phyloP scores from a whole-genome alignment of 495 filamentous ascomycete genomes.

The Trichoderma parareesei region DNA sequence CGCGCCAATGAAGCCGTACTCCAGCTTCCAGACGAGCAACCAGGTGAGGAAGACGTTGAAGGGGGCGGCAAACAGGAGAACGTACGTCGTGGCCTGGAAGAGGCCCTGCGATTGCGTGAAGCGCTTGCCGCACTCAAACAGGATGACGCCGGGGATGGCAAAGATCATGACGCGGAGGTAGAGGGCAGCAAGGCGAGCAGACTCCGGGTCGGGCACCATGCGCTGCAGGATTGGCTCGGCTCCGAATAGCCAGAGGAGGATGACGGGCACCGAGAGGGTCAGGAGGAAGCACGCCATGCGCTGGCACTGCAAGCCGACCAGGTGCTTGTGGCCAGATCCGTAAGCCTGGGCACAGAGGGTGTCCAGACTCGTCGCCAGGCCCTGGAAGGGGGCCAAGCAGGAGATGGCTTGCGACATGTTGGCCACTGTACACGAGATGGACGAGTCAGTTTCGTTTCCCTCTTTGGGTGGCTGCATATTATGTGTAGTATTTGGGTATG shows the following conservation, averaged over 20 bases:
- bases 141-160: conserved; percentile 62
- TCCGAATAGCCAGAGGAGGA: conserved; percentile 53
- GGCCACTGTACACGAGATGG: conserved; percentile 28
- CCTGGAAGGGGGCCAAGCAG: conserved; percentile 64
- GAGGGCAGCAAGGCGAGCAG: conserved; percentile 51
- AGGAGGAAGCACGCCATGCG: conserved; percentile 63
- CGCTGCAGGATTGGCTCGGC: conserved; percentile 45
- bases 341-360: conserved; percentile 73
- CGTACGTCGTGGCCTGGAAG: conserved; percentile 59
- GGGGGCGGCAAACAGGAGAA: conserved; percentile 61
- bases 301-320: conserved; percentile 66
- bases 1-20: conserved; percentile 51
- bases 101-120: conserved; percentile 69
- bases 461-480: not conserved
- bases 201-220: conserved; percentile 57
- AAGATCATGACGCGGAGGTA: conserved; percentile 60
- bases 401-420: conserved; percentile 68
- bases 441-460: not conserved
- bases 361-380: conserved; percentile 64
- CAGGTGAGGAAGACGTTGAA: conserved; percentile 68
- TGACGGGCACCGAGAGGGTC: conserved; percentile 57
- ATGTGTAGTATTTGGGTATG: not conserved
- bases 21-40: conserved; percentile 58
- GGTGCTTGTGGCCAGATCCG: conserved; percentile 57
- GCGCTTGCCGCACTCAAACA: conserved; percentile 64